These are phyloP conservation scores for Psidium friedrichsthalianum DNA, from an alignment of 345 rosid species.

Conservation along the genomic window DNA sequence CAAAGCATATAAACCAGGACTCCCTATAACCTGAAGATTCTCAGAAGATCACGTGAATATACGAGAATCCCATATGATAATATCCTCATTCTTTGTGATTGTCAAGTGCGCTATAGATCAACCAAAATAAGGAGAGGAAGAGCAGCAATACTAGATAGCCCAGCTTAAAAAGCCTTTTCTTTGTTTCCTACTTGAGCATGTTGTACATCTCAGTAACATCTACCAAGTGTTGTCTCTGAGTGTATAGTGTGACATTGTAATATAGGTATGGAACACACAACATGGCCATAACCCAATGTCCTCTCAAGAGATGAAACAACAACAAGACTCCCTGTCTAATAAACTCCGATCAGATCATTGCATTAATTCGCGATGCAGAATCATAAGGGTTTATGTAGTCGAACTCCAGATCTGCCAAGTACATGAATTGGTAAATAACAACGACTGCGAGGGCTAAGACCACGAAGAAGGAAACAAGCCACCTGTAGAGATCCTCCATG, in stretches of 20 bases:
- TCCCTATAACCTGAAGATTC: neutral
- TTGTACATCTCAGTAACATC: slow-evolving; percentile 97
- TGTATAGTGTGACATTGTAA: slow-evolving; percentile 56
- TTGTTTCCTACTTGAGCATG: slow-evolving; percentile 79
- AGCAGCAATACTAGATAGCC: slow-evolving; percentile 59
- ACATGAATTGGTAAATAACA: slow-evolving; percentile 73
- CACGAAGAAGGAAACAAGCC: slow-evolving; percentile 84
- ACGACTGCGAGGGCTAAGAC: slow-evolving; percentile 57
- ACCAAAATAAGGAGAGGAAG: slow-evolving; percentile 77
- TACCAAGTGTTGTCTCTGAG: slow-evolving; percentile 45
- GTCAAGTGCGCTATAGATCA: slow-evolving; percentile 45
- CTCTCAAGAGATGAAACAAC: slow-evolving; percentile 37
- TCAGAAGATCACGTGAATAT: neutral
- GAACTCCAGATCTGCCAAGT: slow-evolving; percentile 67
- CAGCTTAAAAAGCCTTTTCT: slow-evolving; percentile 79
- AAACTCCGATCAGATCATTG: slow-evolving; percentile 45
- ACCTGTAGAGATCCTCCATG: slow-evolving; percentile 73
- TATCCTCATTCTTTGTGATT: slow-evolving; percentile 5
- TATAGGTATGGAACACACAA: slow-evolving; percentile 50
- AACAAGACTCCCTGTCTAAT: slow-evolving; percentile 39
- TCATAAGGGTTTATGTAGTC: slow-evolving; percentile 77
- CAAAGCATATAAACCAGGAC: neutral
- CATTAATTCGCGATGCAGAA: slow-evolving; percentile 55
- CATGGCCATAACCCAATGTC: slow-evolving; percentile 62
- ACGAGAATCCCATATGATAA: neutral